A percentile compares a stretch with the other conserved stretches of the same genome.
Evolutionary conservation across 108 stramenopile genomes (phyloP).

Genomic region (Discostella pseudostelligera): DNA sequence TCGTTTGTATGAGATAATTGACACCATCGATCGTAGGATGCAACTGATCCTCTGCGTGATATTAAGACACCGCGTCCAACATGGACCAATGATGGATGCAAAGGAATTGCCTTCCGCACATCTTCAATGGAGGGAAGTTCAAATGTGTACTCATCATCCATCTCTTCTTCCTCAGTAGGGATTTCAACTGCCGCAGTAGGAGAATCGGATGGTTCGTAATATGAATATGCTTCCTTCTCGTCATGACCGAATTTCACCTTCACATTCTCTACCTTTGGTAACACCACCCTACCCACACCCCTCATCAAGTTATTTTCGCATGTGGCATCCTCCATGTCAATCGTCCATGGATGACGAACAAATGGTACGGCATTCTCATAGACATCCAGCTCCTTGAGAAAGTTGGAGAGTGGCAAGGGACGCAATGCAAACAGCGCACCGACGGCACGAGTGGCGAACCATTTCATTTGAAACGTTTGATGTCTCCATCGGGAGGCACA

Average conservation of each 20-base stretch:
- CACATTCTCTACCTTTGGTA: conserved; percentile 19
- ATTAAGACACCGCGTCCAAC: conserved; percentile 66
- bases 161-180: conserved; percentile 9
- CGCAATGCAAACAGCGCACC: conserved; percentile 60
- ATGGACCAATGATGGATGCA: conserved; percentile 63
- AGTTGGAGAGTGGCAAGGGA: conserved; percentile 42
- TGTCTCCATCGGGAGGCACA: conserved; percentile 34
- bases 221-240: conserved; percentile 33
- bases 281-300: conserved; percentile 29
- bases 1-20: conserved; percentile 19
- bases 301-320: conserved; percentile 35
- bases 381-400: conserved; percentile 46
- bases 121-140: conserved; percentile 53
- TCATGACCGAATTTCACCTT: conserved; percentile 27
- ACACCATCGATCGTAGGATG: conserved; percentile 32
- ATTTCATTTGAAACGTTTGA: conserved; percentile 48
- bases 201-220: not conserved
- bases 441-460: conserved; percentile 68
- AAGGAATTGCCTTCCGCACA: conserved; percentile 41
- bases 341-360: conserved; percentile 72
- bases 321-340: conserved; percentile 64
- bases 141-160: conserved; percentile 26
- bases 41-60: conserved; percentile 47
- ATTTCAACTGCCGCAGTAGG: not conserved
- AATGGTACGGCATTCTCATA: conserved; percentile 64